phyloP scores from a whole-genome alignment of 768 basidiomycete species.

The Cantharellus anzutake region DNA sequence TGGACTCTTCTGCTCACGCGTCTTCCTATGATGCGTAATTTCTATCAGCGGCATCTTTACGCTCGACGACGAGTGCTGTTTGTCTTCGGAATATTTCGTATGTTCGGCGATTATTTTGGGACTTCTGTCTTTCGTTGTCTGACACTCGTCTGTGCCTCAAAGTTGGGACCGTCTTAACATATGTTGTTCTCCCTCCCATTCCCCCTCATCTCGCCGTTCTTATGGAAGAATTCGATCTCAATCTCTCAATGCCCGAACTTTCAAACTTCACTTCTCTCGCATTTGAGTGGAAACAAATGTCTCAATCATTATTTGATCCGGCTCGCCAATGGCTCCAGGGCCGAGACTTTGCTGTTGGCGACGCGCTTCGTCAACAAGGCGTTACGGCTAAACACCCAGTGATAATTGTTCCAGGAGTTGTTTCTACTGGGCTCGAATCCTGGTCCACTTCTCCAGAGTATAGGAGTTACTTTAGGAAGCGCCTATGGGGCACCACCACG shows the following conservation, averaged over 20 bases:
- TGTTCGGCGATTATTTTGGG: conserved; percentile 15
- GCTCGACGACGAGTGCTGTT: conserved; percentile 37
- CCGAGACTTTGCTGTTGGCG: conserved; percentile 58
- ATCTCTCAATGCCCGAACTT: conserved; percentile 31
- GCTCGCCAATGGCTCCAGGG: conserved; percentile 72
- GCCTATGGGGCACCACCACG: conserved; percentile 27
- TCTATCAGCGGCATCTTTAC: conserved; percentile 2
- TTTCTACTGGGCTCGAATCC: conserved; percentile 80
- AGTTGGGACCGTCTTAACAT: conserved; percentile 51
- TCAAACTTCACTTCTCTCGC: conserved; percentile 25
- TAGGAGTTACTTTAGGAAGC: conserved; percentile 80
- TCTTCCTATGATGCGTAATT: background rate
- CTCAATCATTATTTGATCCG: conserved; percentile 52
- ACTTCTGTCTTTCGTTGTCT: background rate
- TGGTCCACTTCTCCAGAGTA: conserved; percentile 85
- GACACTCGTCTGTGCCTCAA: background rate
- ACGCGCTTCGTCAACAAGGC: conserved; percentile 13
- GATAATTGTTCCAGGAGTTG: conserved; percentile 74
- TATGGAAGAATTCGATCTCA: conserved; percentile 49
- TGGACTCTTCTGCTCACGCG: background rate
- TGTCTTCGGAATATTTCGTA: conserved; percentile 44
- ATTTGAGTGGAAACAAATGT: conserved; percentile 45
- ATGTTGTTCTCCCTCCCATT: conserved; percentile 48
- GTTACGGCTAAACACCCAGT: conserved; percentile 52
- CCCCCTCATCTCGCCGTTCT: conserved; percentile 47